Evolutionary conservation across 495 filamentous ascomycete species (phyloP).

Genomic region (Rostrohypoxylon terebratum): DNA sequence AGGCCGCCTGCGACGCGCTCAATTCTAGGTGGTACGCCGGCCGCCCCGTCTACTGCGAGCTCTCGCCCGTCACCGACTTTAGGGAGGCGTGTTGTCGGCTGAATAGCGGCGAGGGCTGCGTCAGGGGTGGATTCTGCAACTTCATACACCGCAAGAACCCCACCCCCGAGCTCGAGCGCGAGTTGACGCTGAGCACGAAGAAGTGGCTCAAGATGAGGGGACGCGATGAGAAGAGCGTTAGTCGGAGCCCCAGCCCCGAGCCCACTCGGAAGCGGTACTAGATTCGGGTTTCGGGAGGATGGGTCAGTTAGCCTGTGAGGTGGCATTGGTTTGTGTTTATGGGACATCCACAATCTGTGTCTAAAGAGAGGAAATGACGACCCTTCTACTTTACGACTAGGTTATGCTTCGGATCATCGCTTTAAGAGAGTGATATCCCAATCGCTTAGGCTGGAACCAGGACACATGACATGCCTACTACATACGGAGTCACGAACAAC

Average conservation of each 20-base stretch:
- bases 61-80: constrained; percentile 97
- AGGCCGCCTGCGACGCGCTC: constrained; percentile 90
- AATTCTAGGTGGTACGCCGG: constrained; percentile 98
- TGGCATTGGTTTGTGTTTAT: neutral
- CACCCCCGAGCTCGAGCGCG: constrained; percentile 84
- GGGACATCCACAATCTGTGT: too few relatives aligned
- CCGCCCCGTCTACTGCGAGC: constrained; percentile 96
- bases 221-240: constrained; percentile 84
- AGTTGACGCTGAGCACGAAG: constrained; percentile 87
- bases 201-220: constrained; percentile 94
- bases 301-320: too few relatives aligned
- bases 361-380: neutral
- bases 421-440: neutral
- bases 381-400: neutral
- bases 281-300: neutral
- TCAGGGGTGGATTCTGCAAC: constrained; percentile 97
- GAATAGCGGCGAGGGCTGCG: constrained; percentile 95
- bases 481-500: neutral
- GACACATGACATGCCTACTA: neutral
- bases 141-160: constrained; percentile 99
- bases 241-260: constrained; percentile 79
- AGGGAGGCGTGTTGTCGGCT: constrained; percentile 96
- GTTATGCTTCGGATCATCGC: neutral
- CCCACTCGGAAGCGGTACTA: constrained; percentile 76
- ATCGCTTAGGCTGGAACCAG: neutral